phyloP scores from a whole-genome alignment of 208 protist species.

The Acanthamoeba culbertsoni region DNA sequence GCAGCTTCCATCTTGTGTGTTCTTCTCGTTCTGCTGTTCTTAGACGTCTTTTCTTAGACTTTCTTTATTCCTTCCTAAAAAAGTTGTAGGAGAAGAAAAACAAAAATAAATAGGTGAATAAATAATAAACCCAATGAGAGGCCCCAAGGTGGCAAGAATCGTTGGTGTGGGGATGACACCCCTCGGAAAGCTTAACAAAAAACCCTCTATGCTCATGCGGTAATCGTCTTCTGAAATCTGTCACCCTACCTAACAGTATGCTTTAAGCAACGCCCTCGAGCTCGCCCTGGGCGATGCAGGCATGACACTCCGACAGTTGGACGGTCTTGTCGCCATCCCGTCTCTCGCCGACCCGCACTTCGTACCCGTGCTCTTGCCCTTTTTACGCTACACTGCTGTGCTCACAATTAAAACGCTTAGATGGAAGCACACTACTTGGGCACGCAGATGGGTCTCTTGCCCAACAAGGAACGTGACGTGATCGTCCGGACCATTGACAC shows the following conservation, averaged over 20 bases:
- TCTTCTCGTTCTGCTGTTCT: neutral
- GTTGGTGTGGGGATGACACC: slow-evolving; percentile 81
- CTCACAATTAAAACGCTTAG: neutral
- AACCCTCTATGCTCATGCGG: slow-evolving; percentile 72
- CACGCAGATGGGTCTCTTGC: slow-evolving; percentile 74
- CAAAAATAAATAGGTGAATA: no score
- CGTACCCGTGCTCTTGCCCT: neutral
- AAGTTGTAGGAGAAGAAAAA: neutral
- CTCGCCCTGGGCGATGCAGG: slow-evolving; percentile 78
- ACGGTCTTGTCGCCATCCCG: slow-evolving; percentile 84
- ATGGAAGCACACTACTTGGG: slow-evolving; percentile 86
- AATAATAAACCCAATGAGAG: neutral
- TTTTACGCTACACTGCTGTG: neutral
- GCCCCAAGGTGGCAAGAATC: slow-evolving; percentile 70
- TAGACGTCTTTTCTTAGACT: neutral
- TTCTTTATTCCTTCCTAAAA: neutral
- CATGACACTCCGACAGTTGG: slow-evolving; percentile 79
- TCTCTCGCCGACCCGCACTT: slow-evolving; percentile 85
- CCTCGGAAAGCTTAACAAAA: slow-evolving; percentile 76
- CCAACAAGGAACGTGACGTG: slow-evolving; percentile 70
- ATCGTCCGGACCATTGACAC: slow-evolving; percentile 84
- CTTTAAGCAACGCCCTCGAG: slow-evolving; percentile 72
- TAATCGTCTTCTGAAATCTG: neutral
- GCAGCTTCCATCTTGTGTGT: neutral
- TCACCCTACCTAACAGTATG: neutral